These are phyloP conservation scores for Lachnellula hyalina DNA, from an alignment of 2,329 filamentous ascomycete species.

Conservation along the genomic window DNA sequence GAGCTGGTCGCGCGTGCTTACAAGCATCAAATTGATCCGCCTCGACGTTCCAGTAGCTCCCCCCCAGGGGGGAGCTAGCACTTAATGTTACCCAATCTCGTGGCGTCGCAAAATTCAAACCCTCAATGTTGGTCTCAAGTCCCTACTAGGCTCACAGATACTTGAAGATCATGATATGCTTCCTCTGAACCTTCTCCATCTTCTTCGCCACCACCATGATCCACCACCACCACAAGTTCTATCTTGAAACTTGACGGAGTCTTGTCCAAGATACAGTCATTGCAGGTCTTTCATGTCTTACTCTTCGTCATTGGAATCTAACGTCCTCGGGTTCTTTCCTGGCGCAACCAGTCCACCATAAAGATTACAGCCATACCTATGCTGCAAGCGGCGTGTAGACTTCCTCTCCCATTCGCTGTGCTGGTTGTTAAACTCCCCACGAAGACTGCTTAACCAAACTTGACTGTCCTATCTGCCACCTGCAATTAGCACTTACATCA, in stretches of 20 bases:
- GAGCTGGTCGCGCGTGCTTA: constrained; percentile 24
- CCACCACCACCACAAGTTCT: background rate
- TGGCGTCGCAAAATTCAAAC: constrained; percentile 28
- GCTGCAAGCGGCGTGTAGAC: constrained; percentile 25
- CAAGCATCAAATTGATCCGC: constrained; percentile 27
- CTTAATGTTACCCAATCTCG: constrained; percentile 22
- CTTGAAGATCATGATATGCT: constrained; percentile 23
- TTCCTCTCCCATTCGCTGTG: constrained; percentile 23
- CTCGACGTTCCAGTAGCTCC: constrained; percentile 15
- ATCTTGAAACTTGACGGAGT: constrained; percentile 2
- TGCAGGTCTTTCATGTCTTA: constrained; percentile 8
- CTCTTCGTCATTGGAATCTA: constrained; percentile 7
- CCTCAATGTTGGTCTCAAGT: constrained; percentile 21
- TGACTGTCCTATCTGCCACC: constrained; percentile 23
- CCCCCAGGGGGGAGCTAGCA: constrained; percentile 9
- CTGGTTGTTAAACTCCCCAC: constrained; percentile 21
- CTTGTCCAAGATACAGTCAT: constrained; percentile 1
- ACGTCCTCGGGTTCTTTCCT: constrained; percentile 5
- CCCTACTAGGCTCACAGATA: constrained; percentile 9
- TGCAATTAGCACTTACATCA: constrained; percentile 25
- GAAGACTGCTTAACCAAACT: constrained; percentile 19
- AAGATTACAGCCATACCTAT: constrained; percentile 15
- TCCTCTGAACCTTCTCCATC: constrained; percentile 19
- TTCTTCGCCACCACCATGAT: constrained; percentile 11
- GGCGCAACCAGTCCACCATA: constrained; percentile 4